A percentile compares a stretch with the other conserved stretches of the same genome.
Conservation (phyloP, 495 filamentous ascomycete species). For the Talaromyces adpressus region DNA sequence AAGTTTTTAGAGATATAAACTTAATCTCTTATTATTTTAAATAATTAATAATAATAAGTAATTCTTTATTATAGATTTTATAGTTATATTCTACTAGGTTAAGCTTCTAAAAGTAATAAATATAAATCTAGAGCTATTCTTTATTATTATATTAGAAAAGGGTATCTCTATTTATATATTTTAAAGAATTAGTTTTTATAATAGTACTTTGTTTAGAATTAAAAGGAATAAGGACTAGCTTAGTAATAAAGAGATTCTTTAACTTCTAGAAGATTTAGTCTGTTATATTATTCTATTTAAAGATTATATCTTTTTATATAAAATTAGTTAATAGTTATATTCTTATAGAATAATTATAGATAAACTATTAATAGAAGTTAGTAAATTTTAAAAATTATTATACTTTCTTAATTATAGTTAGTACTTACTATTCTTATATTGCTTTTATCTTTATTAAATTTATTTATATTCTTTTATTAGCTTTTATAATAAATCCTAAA, state of each 20-base stretch:
- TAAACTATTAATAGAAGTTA: constrained; percentile 30
- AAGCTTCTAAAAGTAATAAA: constrained; percentile 22
- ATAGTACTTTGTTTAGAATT: constrained; percentile 12
- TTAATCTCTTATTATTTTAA: constrained; percentile 24
- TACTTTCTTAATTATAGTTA: constrained; percentile 15
- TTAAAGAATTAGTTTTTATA: constrained; percentile 19
- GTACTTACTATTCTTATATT: constrained; percentile 18
- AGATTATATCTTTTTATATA: constrained; percentile 12
- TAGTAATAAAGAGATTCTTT: constrained; percentile 22
- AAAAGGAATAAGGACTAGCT: constrained; percentile 18
- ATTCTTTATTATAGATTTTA: too few species aligned
- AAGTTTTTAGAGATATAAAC: constrained; percentile 10
- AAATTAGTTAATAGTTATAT: constrained; percentile 12
- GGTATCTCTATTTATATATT: constrained; percentile 12
- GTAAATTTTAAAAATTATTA: constrained; percentile 22
- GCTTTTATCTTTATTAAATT: constrained; percentile 17
- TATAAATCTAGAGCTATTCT: constrained; percentile 14
- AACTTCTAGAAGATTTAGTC: constrained; percentile 64
- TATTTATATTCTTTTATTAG: constrained; percentile 17
- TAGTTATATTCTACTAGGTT: constrained; percentile 19
- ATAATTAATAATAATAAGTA: constrained; percentile 25
- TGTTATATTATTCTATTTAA: constrained; percentile 45
- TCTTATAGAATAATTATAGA: constrained; percentile 16
- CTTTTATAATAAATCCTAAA: constrained; percentile 18
- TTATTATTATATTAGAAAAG: constrained; percentile 19